Conservation (phyloP, 2,329 filamentous ascomycete genomes). For the Fusarium sp. region DNA sequence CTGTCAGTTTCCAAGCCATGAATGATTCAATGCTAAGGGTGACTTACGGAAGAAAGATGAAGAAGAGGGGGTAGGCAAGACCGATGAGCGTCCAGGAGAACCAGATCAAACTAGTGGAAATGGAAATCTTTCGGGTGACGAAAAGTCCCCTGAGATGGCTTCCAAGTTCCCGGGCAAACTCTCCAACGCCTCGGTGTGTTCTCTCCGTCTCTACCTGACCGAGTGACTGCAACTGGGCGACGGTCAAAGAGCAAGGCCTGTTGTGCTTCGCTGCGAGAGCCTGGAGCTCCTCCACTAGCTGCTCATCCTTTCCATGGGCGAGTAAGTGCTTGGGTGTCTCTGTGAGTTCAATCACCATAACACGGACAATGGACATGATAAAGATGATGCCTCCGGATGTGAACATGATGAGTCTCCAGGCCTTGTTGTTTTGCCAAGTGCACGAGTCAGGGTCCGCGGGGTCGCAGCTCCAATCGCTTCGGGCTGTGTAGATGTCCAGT, state of each 20-base stretch:
- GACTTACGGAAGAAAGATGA: constrained; percentile 66
- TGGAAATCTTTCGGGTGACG: constrained; percentile 64
- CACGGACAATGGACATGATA: constrained; percentile 63
- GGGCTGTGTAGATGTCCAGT: neutral
- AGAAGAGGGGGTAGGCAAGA: constrained; percentile 76
- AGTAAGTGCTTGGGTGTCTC: constrained; percentile 72
- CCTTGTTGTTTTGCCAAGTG: constrained; percentile 59
- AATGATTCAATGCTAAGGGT: neutral
- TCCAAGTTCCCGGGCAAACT: constrained; percentile 51
- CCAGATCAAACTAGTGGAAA: constrained; percentile 72
- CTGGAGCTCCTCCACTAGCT: constrained; percentile 59
- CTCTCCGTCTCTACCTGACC: neutral
- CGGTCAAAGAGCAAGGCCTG: constrained; percentile 55
- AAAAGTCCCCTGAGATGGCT: constrained; percentile 64
- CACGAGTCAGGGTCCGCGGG: constrained; percentile 44
- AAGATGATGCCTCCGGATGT: constrained; percentile 60
- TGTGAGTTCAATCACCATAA: constrained; percentile 65
- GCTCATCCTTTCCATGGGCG: constrained; percentile 62
- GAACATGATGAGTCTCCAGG: constrained; percentile 64
- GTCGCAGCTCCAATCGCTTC: constrained; percentile 4
- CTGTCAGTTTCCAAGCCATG: neutral
- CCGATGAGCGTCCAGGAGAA: constrained; percentile 74
- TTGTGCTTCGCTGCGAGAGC: constrained; percentile 54
- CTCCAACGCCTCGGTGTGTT: neutral
- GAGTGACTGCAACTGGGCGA: neutral